A percentile compares a stretch with the other conserved stretches of the same genome.
These are phyloP conservation scores for Iberis pinnata DNA, from an alignment of 345 rosid species.

Conservation along the genomic window DNA sequence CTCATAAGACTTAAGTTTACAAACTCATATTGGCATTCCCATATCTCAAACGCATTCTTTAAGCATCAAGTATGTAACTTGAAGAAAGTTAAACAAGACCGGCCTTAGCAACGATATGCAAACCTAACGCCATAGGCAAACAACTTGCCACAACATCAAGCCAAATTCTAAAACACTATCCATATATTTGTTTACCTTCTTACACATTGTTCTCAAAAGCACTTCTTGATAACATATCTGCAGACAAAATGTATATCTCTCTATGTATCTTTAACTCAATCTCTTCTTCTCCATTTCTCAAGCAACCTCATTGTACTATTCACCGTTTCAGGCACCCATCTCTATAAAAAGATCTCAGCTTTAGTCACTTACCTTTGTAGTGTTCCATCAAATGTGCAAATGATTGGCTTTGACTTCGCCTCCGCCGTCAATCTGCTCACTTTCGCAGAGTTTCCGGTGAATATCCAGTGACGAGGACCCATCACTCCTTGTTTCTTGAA, in stretches of 20 bases:
- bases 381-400: no score
- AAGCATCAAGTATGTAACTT: not conserved
- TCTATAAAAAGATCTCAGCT: slow-evolving; percentile 3
- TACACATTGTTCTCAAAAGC: slow-evolving; percentile 81
- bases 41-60: not conserved
- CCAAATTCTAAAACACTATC: not conserved
- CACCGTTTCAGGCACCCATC: slow-evolving; percentile 61
- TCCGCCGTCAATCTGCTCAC: slow-evolving; percentile 34
- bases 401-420: slow-evolving; percentile 43
- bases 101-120: not conserved
- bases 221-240: slow-evolving; percentile 68
- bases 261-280: slow-evolving; percentile 57
- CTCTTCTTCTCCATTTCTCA: slow-evolving; percentile 45
- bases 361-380: no score
- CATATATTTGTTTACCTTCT: slow-evolving; percentile 54
- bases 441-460: slow-evolving; percentile 59
- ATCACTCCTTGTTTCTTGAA: slow-evolving; percentile 42
- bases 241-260: slow-evolving; percentile 57
- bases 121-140: not conserved
- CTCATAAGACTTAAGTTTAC: not conserved
- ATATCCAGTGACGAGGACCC: slow-evolving; percentile 54
- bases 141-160: not conserved
- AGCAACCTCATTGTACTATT: slow-evolving; percentile 41
- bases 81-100: not conserved
- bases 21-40: not conserved